These are phyloP conservation scores for Calamus simplicifolius DNA, from an alignment of 176 grass and related monocot genomes.

Conservation along the genomic window DNA sequence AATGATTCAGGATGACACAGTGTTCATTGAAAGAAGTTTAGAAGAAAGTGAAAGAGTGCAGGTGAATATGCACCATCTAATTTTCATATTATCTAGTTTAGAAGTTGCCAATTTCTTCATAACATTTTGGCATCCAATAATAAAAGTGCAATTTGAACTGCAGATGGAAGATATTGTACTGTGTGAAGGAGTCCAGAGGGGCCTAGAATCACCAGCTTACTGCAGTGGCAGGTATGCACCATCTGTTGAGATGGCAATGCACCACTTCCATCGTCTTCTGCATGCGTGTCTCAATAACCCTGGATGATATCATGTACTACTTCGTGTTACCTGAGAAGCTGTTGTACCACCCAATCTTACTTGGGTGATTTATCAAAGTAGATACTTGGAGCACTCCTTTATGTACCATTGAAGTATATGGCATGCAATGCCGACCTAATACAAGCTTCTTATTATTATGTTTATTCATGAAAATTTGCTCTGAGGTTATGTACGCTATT, in stretches of 20 bases:
- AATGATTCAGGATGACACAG: slow-evolving; percentile 52
- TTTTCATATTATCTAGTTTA: no score
- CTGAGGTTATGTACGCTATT: no score
- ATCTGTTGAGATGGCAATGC: slow-evolving; percentile 86
- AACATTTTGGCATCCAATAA: no score
- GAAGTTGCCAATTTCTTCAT: no score
- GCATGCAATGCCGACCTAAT: no score
- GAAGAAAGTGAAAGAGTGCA: slow-evolving; percentile 89
- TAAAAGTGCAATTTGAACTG: neutral
- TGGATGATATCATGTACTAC: neutral
- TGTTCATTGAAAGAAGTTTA: slow-evolving; percentile 63
- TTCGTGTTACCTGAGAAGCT: no score
- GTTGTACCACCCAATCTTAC: no score
- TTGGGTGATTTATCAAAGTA: no score
- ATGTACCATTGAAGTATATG: no score
- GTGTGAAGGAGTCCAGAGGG: slow-evolving; percentile 82
- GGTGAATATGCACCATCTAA: slow-evolving; percentile 20
- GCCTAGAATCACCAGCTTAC: slow-evolving; percentile 70
- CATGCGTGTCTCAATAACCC: slow-evolving; percentile 27
- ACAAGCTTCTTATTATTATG: no score
- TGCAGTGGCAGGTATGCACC: slow-evolving; percentile 59
- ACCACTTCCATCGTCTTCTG: slow-evolving; percentile 80
- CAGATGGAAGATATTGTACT: slow-evolving; percentile 88
- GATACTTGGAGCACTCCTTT: no score
- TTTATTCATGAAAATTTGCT: no score